Evolutionary conservation across 345 rosid genomes (phyloP), one percentile per base, ranked within the genome.

Genomic region (Nasturtium officinale): DNA sequence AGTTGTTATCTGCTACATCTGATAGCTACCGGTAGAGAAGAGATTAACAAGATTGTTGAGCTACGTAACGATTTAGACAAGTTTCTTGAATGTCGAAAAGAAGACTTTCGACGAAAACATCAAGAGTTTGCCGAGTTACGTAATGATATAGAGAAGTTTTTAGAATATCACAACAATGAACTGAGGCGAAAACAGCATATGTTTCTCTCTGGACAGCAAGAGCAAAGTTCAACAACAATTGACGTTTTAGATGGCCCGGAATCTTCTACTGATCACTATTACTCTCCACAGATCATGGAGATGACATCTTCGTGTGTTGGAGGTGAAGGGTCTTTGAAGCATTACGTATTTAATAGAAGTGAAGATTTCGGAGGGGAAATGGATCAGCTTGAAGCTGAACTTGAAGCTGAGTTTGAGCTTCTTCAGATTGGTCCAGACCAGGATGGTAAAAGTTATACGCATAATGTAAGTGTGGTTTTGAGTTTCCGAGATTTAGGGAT

Each of bases 371-470:
- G 73, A 33, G 94, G 83, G 52, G 95, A 81, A 57, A 86, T 84
- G 84, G 82, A 83, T 70, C 79, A 67, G 57, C 90, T 90, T 25
- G 90, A 85, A 81, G 93, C 85, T 9, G 96, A 93, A 80, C 90
- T 93, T 21, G 84, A 87, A 81, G 87, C 79, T 2, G 93, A 90
- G 78, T 78, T 89, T 35, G 83, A 90, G 60, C 82, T 69, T 57
- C 77, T 90, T 67, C 92, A 87, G 72, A 78, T 75, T 67, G 81
- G 81, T 47, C 79, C 87, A 78, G 84, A 82, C 73, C 60, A 64
- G 5, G 90, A 79, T 30, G 67, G 35, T 47, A 6, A 13, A 52
- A 1, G 33, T 32, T 60, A 38, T 51, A 73, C 43, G 11, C 50
- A 48, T n/a, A 50, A 83, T 80, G 93, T 83, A 80, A 29, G 26